A percentile compares a stretch with the other conserved stretches of the same genome.
Evolutionary conservation across 1,139 yeast genomes (phyloP).

Genomic region (Pichia cactophila): DNA sequence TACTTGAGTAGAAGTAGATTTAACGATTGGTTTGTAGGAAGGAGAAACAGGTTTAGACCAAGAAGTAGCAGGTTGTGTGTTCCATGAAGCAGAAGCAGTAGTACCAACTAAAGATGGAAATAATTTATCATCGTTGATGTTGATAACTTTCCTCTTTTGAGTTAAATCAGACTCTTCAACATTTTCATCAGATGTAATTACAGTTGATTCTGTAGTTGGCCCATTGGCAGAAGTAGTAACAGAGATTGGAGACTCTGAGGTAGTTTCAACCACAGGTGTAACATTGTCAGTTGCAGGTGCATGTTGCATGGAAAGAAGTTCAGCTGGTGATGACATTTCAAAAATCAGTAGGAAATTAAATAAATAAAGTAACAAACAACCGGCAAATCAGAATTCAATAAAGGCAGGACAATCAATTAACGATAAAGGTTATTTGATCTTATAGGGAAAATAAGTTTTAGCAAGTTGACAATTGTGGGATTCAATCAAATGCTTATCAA

Average conservation of each 20-base stretch:
- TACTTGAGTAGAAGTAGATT: conserved; percentile 53
- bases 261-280: conserved; percentile 8
- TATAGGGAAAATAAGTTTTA: not conserved
- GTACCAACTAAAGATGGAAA: conserved; percentile 67
- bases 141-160: conserved; percentile 17
- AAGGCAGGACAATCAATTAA: not conserved
- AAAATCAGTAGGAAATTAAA: not conserved
- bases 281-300: conserved; percentile 19
- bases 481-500: too few relatives aligned
- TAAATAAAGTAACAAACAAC: conserved; percentile 7
- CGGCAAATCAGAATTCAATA: conserved; percentile 4
- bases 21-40: conserved; percentile 30
- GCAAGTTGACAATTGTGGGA: too few relatives aligned
- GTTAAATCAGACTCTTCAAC: conserved; percentile 3
- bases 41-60: conserved; percentile 18
- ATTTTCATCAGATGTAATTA: conserved; percentile 8
- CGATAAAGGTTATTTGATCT: not conserved
- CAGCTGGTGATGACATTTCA: conserved; percentile 53
- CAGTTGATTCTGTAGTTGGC: conserved; percentile 16
- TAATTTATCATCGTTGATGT: conserved; percentile 44
- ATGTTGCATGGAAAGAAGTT: conserved; percentile 38
- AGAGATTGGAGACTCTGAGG: conserved; percentile 13
- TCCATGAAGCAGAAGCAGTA: conserved; percentile 22
- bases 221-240: conserved; percentile 5
- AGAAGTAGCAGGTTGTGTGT: conserved; percentile 21